Evolutionary conservation across 352 stramenopile species (phyloP).

Genomic region (Pythium pyrilobum): DNA sequence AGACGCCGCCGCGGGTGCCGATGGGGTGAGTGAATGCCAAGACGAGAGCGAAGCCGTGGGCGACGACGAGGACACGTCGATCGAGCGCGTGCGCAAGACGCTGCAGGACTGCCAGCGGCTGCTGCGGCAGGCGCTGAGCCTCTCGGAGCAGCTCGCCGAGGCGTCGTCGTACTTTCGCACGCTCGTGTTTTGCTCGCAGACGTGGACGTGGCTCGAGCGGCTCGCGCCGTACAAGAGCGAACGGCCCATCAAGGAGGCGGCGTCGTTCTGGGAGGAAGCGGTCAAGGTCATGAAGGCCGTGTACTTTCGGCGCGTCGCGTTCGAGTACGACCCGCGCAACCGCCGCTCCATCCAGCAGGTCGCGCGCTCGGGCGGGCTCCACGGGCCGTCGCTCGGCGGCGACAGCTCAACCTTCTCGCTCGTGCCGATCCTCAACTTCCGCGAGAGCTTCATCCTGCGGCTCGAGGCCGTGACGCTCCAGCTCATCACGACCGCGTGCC

Average conservation of each 20-base stretch:
- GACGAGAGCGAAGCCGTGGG: not conserved
- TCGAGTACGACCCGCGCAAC: conserved; percentile 35
- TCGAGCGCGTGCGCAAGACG: conserved; percentile 56
- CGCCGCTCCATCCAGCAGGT: conserved; percentile 17
- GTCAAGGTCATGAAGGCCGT: conserved; percentile 70
- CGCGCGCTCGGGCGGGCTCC: conserved; percentile 16
- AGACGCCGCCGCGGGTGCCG: not conserved
- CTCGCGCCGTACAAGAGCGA: conserved; percentile 76
- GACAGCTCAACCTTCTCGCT: conserved; percentile 47
- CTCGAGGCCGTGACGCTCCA: conserved; percentile 65
- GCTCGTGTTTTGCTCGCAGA: conserved; percentile 57
- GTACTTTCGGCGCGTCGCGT: conserved; percentile 71
- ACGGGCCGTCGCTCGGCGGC: conserved; percentile 2
- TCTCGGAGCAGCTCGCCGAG: conserved; percentile 67
- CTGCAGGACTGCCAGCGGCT: conserved; percentile 62
- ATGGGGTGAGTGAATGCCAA: not conserved
- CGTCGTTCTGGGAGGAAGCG: conserved; percentile 76
- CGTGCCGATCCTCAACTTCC: conserved; percentile 80
- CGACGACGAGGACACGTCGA: conserved; percentile 26
- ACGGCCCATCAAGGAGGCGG: conserved; percentile 66
- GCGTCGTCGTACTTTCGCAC: conserved; percentile 49
- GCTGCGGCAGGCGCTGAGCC: conserved; percentile 48
- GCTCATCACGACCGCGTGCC: conserved; percentile 64
- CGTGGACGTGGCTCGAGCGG: conserved; percentile 75
- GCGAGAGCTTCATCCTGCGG: conserved; percentile 64